Evolutionary conservation across 2,329 filamentous ascomycete genomes (phyloP).

Genomic region (Aureobasidium sp.): DNA sequence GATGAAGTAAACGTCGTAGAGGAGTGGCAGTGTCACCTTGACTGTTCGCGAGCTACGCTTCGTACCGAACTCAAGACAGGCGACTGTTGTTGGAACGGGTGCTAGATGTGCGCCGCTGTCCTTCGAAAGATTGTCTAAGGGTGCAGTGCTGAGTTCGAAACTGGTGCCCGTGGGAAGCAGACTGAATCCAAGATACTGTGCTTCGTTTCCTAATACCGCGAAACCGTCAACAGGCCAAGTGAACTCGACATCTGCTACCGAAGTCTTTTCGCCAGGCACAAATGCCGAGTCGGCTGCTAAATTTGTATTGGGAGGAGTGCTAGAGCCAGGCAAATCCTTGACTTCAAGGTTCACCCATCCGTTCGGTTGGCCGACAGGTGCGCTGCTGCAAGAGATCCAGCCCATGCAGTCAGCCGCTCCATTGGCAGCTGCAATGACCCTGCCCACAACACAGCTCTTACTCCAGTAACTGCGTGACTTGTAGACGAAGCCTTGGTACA

Average conservation of each 20-base stretch:
- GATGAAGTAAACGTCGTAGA: conserved; percentile 48
- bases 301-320: conserved; percentile 20
- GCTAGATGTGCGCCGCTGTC: background rate
- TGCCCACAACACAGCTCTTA: conserved; percentile 48
- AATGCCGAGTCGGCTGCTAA: conserved; percentile 32
- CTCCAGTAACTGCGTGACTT: conserved; percentile 49
- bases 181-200: conserved; percentile 22
- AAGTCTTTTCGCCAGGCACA: conserved; percentile 24
- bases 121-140: background rate
- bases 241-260: conserved; percentile 27
- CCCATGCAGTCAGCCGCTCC: conserved; percentile 48
- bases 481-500: conserved; percentile 51
- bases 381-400: conserved; percentile 40
- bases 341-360: conserved; percentile 46
- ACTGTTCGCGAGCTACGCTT: conserved; percentile 18
- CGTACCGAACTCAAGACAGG: conserved; percentile 15
- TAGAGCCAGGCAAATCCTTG: conserved; percentile 25
- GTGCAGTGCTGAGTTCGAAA: background rate
- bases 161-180: conserved; percentile 16
- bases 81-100: background rate
- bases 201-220: conserved; percentile 24
- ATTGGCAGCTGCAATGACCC: conserved; percentile 43
- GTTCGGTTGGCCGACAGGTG: conserved; percentile 35
- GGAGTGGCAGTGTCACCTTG: conserved; percentile 33
- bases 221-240: conserved; percentile 32